Conservation (phyloP, 2,329 filamentous ascomycete species). For the Lecanosticta acicola region DNA sequence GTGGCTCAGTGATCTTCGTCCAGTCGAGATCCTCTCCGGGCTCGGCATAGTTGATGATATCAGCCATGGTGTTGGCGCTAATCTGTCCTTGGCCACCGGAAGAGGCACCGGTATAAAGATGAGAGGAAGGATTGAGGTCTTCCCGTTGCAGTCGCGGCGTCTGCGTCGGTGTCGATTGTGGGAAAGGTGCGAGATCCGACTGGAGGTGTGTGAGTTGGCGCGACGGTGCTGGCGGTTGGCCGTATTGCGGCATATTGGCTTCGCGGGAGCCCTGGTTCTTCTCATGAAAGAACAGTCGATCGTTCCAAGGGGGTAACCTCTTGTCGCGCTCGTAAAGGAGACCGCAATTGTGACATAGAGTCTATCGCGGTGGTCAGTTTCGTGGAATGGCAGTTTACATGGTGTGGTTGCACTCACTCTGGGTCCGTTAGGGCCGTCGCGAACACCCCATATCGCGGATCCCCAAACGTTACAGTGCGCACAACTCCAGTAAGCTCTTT, state of each 20-base stretch:
- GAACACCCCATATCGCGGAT: conserved; percentile 85
- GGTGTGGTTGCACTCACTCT: conserved; percentile 58
- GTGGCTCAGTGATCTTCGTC: conserved; percentile 35
- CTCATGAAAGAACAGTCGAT: conserved; percentile 57
- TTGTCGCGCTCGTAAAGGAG: conserved; percentile 83
- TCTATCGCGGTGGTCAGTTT: conserved; percentile 45
- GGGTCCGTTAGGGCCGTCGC: conserved; percentile 80
- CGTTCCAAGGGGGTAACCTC: conserved; percentile 71
- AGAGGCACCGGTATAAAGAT: conserved; percentile 32
- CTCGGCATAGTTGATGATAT: conserved; percentile 35
- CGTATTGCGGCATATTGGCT: conserved; percentile 19
- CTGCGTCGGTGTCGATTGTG: conserved; percentile 18
- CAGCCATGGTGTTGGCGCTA: conserved; percentile 30
- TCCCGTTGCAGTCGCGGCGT: conserved; percentile 9
- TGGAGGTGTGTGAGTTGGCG: conserved; percentile 26
- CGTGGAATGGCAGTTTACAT: too few relatives aligned
- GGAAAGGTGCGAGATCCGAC: conserved; percentile 29
- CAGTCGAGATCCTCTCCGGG: conserved; percentile 37
- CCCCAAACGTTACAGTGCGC: conserved; percentile 83
- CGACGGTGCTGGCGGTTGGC: conserved; percentile 13
- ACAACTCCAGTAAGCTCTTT: conserved; percentile 81
- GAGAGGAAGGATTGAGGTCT: conserved; percentile 28
- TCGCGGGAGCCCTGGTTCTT: conserved; percentile 34
- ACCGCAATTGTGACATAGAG: conserved; percentile 89
- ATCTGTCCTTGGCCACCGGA: conserved; percentile 32